Percentiles rank a stretch among this genome's conserved stretches.
Evolutionary conservation across 2,329 filamentous ascomycete species (phyloP).

Genomic region (Thielaviopsis populi): DNA sequence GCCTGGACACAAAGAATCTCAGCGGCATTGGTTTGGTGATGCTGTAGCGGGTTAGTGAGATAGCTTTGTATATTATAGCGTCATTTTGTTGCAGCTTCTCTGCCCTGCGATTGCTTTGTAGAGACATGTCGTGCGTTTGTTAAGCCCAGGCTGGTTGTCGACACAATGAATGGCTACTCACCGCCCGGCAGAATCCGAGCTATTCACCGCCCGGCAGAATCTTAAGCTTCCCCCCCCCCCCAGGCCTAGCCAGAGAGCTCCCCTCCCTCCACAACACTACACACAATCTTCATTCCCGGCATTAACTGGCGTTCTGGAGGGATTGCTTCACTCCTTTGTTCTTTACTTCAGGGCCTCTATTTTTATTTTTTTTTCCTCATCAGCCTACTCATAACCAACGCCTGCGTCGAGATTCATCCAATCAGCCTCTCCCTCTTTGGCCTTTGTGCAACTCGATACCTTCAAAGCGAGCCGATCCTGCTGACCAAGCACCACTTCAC

Average conservation of each 20-base stretch:
- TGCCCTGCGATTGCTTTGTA: neutral
- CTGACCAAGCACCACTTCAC: neutral
- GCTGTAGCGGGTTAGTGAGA: constrained; percentile 28
- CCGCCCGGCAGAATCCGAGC: neutral
- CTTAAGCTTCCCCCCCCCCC: neutral
- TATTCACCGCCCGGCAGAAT: constrained; percentile 18
- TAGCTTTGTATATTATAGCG: neutral
- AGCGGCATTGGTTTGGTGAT: constrained; percentile 87
- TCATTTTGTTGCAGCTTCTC: neutral
- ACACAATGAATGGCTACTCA: neutral
- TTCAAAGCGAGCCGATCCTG: neutral
- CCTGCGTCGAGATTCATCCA: neutral
- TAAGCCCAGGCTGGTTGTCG: too few relatives aligned
- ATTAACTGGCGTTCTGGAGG: too few relatives aligned
- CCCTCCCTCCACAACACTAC: too few relatives aligned
- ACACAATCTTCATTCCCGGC: neutral
- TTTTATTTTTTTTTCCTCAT: too few relatives aligned
- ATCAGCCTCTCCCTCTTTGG: neutral
- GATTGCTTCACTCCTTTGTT: too few relatives aligned
- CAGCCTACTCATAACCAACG: neutral
- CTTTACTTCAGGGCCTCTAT: too few relatives aligned
- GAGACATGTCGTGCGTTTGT: too few relatives aligned
- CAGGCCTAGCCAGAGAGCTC: neutral
- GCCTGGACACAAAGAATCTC: constrained; percentile 59
- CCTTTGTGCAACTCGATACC: neutral